These are phyloP conservation scores for Aspergillus novoparasiticus DNA, from an alignment of 2,329 filamentous ascomycete species.

Conservation along the genomic window DNA sequence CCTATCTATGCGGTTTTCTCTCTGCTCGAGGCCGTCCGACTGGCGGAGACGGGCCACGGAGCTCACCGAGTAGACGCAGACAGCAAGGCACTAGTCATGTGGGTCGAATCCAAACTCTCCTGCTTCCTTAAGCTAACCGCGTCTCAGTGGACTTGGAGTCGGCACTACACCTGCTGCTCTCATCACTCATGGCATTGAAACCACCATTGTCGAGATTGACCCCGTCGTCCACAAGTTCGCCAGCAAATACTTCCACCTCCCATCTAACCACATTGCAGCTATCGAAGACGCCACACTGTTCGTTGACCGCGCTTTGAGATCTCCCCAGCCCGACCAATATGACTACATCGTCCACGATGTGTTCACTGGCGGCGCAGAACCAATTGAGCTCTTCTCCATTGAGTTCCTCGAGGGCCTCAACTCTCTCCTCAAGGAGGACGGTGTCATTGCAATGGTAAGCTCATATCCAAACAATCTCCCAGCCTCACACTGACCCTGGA, in stretches of 20 bases:
- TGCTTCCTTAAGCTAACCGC: conserved; percentile 14
- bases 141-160: conserved; percentile 77
- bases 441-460: conserved; percentile 83
- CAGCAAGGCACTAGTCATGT: conserved; percentile 84
- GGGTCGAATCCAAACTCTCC: conserved; percentile 37
- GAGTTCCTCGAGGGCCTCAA: conserved; percentile 77
- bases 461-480: not conserved
- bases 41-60: conserved; percentile 63
- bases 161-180: conserved; percentile 88
- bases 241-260: conserved; percentile 77
- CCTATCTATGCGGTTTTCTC: conserved; percentile 96
- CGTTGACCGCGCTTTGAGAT: conserved; percentile 54
- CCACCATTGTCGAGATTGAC: conserved; percentile 93
- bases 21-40: conserved; percentile 87
- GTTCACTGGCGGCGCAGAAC: conserved; percentile 94
- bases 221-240: conserved; percentile 85
- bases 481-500: conserved; percentile 15
- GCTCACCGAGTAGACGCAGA: conserved; percentile 57
- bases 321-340: conserved; percentile 56
- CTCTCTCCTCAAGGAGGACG: conserved; percentile 72
- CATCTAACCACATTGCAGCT: conserved; percentile 73
- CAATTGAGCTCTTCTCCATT: conserved; percentile 80
- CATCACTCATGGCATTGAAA: conserved; percentile 84
- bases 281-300: conserved; percentile 81
- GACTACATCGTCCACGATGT: conserved; percentile 98